These are phyloP conservation scores for Auriscalpium microsporum DNA, from an alignment of 768 basidiomycete species.

Conservation along the genomic window DNA sequence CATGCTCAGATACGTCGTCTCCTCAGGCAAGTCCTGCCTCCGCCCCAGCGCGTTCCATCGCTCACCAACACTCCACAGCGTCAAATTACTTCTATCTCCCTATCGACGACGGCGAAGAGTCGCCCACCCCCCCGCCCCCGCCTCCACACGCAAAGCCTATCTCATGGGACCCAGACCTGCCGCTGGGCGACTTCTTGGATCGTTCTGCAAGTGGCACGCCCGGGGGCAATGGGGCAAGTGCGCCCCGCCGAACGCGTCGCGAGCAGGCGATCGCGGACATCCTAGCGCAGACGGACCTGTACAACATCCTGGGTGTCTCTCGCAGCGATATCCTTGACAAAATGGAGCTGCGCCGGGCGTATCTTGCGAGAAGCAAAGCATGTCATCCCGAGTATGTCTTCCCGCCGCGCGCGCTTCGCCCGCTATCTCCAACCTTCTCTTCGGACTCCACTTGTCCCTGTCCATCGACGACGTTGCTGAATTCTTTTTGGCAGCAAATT, in stretches of 20 bases:
- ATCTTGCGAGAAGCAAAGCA: constrained; percentile 61
- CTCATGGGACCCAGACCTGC: constrained; percentile 17
- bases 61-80: constrained; percentile 27
- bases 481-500: constrained; percentile 56
- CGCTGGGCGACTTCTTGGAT: constrained; percentile 15
- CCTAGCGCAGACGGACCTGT: constrained; percentile 57
- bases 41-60: not conserved
- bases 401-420: not conserved
- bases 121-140: constrained; percentile 24
- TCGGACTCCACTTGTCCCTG: not conserved
- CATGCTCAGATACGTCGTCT: constrained; percentile 14
- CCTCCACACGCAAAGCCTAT: constrained; percentile 19
- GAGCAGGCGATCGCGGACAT: constrained; percentile 40
- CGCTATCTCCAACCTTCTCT: not conserved
- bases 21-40: constrained; percentile 9
- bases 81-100: constrained; percentile 58
- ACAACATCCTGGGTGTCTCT: constrained; percentile 60
- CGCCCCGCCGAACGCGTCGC: constrained; percentile 2
- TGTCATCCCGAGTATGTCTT: constrained; percentile 77
- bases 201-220: constrained; percentile 7
- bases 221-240: constrained; percentile 7
- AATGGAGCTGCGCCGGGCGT: constrained; percentile 61
- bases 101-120: constrained; percentile 43
- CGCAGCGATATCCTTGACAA: constrained; percentile 46
- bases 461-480: not conserved